Evolutionary conservation across 2,329 filamentous ascomycete species (phyloP).

Genomic region (Fusarium udum): DNA sequence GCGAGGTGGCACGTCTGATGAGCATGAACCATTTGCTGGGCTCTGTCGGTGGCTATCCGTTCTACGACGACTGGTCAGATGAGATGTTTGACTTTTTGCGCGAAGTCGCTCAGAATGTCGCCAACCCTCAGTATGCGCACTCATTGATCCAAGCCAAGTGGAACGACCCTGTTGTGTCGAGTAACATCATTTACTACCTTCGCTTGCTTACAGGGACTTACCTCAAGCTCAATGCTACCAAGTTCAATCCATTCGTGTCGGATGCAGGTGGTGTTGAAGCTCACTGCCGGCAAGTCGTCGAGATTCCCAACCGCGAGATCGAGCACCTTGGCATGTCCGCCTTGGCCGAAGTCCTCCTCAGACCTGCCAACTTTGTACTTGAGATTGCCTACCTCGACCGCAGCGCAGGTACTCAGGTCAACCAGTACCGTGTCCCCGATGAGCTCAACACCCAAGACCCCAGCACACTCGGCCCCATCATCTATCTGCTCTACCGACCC

Average conservation of each 20-base stretch:
- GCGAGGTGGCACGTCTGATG: constrained; percentile 77
- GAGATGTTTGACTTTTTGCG: constrained; percentile 75
- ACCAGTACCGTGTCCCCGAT: constrained; percentile 71
- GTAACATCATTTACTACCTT: constrained; percentile 84
- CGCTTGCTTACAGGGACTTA: constrained; percentile 85
- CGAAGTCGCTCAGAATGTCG: constrained; percentile 68
- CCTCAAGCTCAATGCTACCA: constrained; percentile 77
- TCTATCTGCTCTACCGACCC: constrained; percentile 71
- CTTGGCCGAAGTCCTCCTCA: constrained; percentile 80
- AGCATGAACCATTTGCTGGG: constrained; percentile 76
- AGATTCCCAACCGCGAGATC: constrained; percentile 83
- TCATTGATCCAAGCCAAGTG: constrained; percentile 70
- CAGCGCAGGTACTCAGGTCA: constrained; percentile 80
- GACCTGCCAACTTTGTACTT: constrained; percentile 79
- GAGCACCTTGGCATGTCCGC: constrained; percentile 87
- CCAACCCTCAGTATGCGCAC: constrained; percentile 66
- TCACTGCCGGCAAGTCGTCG: constrained; percentile 76
- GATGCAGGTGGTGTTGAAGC: constrained; percentile 69
- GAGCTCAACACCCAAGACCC: constrained; percentile 59
- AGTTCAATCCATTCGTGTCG: constrained; percentile 77
- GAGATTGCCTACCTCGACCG: constrained; percentile 93
- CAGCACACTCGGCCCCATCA: constrained; percentile 58
- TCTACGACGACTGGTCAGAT: constrained; percentile 83
- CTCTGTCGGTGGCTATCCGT: constrained; percentile 74
- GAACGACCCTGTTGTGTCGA: constrained; percentile 74